A percentile compares a stretch with the other conserved stretches of the same genome.
Evolutionary conservation across 2,329 filamentous ascomycete species (phyloP).

Genomic region (Beauveria brongniartii): DNA sequence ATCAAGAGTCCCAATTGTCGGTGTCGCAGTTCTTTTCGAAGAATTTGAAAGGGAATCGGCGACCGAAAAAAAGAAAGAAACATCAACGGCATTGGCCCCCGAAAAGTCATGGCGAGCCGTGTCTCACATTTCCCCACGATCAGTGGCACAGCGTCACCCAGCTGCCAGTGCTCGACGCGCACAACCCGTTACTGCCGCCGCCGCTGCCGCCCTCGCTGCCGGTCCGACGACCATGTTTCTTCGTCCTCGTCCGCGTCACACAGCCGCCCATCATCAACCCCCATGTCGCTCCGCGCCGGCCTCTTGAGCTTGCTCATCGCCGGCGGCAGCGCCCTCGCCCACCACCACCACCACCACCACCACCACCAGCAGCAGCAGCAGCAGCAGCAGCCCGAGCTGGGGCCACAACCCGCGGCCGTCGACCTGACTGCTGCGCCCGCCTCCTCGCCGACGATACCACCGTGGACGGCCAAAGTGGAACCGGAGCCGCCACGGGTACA

Average conservation of each 20-base stretch:
- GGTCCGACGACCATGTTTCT: background rate
- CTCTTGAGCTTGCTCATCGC: background rate
- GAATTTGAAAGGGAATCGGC: too few species aligned
- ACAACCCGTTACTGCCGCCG: background rate
- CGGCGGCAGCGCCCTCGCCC: background rate
- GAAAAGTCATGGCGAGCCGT: background rate
- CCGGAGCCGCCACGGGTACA: background rate
- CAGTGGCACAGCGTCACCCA: background rate
- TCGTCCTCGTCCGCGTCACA: background rate
- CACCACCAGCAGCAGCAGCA: background rate
- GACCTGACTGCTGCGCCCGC: background rate
- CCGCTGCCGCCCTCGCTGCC: background rate
- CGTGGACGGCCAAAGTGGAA: background rate
- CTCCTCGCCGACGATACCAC: slow-evolving; percentile 1
- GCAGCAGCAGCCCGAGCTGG: background rate
- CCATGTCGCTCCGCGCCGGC: slow-evolving; percentile 4
- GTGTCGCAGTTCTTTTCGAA: too few species aligned
- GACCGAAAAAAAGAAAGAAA: background rate
- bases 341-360: background rate
- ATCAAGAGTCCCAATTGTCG: too few species aligned
- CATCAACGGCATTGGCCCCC: background rate
- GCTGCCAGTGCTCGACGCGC: background rate
- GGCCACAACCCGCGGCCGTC: background rate
- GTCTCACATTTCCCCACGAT: slow-evolving; percentile 5
- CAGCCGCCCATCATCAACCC: background rate